phyloP scores from a whole-genome alignment of 2,329 filamentous ascomycete genomes.

The Diaporthe citrichinensis region DNA sequence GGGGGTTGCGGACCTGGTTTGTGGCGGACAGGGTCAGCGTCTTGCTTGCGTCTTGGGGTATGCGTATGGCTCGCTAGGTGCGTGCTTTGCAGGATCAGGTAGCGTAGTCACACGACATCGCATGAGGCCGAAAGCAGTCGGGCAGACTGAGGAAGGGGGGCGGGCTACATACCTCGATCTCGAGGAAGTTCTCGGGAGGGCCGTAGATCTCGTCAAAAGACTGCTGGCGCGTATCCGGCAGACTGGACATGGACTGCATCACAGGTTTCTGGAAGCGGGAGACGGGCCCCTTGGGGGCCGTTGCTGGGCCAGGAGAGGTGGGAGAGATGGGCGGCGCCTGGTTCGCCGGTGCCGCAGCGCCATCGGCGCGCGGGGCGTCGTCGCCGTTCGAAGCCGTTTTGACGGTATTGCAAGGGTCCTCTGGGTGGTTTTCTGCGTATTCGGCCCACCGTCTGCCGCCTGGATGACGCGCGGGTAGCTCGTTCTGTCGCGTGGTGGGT shows the following conservation, averaged over 20 bases:
- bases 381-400: conserved; percentile 60
- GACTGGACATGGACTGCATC: conserved; percentile 67
- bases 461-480: conserved; percentile 24
- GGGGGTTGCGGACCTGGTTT: conserved; percentile 87
- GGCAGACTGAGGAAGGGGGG: background rate
- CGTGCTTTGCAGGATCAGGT: background rate
- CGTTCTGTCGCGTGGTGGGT: conserved; percentile 4
- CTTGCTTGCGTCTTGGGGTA: background rate
- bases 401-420: conserved; percentile 48
- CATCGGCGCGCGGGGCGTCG: conserved; percentile 51
- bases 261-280: conserved; percentile 64
- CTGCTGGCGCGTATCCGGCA: conserved; percentile 85
- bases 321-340: conserved; percentile 42
- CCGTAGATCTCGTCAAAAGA: conserved; percentile 99
- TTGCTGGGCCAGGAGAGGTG: conserved; percentile 45
- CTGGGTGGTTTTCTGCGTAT: background rate
- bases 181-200: conserved; percentile 97
- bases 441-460: conserved; percentile 25
- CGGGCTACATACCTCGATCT: conserved; percentile 84
- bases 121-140: background rate
- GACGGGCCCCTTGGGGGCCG: conserved; percentile 42
- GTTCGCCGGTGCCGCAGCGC: conserved; percentile 41
- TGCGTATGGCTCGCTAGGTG: background rate
- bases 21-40: background rate
- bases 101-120: background rate